phyloP scores from a whole-genome alignment of 495 filamentous ascomycete genomes.

The Filosporella fistucella region DNA sequence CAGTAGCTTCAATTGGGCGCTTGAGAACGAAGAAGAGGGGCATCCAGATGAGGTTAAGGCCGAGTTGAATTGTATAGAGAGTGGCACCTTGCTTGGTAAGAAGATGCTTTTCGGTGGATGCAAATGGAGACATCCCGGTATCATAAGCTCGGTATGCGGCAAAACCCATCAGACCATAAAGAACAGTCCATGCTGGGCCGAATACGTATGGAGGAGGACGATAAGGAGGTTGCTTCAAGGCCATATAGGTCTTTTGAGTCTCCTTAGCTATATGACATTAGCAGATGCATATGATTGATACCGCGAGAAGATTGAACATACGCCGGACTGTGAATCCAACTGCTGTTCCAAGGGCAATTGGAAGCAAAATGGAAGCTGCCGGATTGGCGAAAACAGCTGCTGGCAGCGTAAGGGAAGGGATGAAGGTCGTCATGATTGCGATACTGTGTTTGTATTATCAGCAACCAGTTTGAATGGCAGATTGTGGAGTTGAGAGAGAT shows the following conservation, averaged over 20 bases:
- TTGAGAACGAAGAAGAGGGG: conserved; percentile 80
- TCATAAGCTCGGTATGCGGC: conserved; percentile 63
- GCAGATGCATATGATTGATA: conserved; percentile 5
- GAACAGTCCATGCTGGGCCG: conserved; percentile 76
- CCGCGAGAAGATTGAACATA: conserved; percentile 30
- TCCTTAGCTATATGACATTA: conserved; percentile 38
- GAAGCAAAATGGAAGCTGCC: conserved; percentile 64
- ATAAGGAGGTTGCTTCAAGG: conserved; percentile 74
- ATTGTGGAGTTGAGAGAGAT: not conserved
- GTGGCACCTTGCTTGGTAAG: conserved; percentile 55
- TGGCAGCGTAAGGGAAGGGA: conserved; percentile 59
- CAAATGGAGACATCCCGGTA: conserved; percentile 51
- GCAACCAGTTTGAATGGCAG: not conserved
- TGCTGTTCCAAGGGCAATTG: conserved; percentile 56
- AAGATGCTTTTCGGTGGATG: conserved; percentile 23
- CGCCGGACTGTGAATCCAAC: conserved; percentile 58
- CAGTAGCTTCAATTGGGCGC: conserved; percentile 66
- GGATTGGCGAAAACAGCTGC: conserved; percentile 57
- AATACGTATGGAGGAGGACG: conserved; percentile 78
- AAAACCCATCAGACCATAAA: conserved; percentile 90
- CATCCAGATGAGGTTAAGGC: conserved; percentile 86
- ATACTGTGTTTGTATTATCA: not conserved
- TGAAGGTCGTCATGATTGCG: conserved; percentile 61
- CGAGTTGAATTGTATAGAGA: conserved; percentile 80
- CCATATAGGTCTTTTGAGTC: conserved; percentile 57